Conservation (phyloP, 2,329 filamentous ascomycete genomes). For the Arthroderma uncinatum region DNA sequence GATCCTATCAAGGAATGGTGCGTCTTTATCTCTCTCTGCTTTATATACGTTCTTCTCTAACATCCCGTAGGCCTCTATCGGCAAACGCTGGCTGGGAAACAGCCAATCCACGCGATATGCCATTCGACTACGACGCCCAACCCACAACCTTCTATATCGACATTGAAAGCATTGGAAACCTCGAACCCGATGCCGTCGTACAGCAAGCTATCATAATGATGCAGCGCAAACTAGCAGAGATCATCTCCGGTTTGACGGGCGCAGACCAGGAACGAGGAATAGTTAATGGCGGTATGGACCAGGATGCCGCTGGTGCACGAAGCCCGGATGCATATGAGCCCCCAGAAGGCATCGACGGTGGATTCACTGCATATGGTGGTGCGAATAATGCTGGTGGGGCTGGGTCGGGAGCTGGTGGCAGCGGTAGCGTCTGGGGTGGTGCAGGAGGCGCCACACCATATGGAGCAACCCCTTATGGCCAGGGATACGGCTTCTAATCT, state of each 20-base stretch:
- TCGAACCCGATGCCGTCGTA: slow-evolving; percentile 82
- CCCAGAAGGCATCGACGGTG: slow-evolving; percentile 34
- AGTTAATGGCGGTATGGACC: slow-evolving; percentile 31
- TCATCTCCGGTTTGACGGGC: slow-evolving; percentile 55
- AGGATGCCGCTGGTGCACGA: slow-evolving; percentile 34
- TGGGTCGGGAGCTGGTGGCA: slow-evolving; percentile 20
- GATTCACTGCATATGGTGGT: slow-evolving; percentile 30
- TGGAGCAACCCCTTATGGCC: slow-evolving; percentile 53
- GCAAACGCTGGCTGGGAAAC: slow-evolving; percentile 56
- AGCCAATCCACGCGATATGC: slow-evolving; percentile 65
- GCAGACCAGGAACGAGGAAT: slow-evolving; percentile 38
- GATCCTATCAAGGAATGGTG: slow-evolving; percentile 76
- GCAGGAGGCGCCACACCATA: slow-evolving; percentile 44
- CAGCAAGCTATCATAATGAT: slow-evolving; percentile 78
- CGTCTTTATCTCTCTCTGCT: slow-evolving; percentile 19
- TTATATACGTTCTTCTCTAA: neutral
- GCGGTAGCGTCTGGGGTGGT: slow-evolving; percentile 55
- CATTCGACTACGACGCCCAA: slow-evolving; percentile 81
- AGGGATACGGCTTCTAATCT: slow-evolving; percentile 24
- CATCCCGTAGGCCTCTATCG: slow-evolving; percentile 28
- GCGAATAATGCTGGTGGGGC: slow-evolving; percentile 11
- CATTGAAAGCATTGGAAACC: slow-evolving; percentile 75
- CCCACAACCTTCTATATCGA: slow-evolving; percentile 86
- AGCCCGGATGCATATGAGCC: slow-evolving; percentile 41
- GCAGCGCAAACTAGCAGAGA: slow-evolving; percentile 75